Base-by-base conservation (phyloP, 371 early-diverging fungal species). In the Circinella minor region DNA sequence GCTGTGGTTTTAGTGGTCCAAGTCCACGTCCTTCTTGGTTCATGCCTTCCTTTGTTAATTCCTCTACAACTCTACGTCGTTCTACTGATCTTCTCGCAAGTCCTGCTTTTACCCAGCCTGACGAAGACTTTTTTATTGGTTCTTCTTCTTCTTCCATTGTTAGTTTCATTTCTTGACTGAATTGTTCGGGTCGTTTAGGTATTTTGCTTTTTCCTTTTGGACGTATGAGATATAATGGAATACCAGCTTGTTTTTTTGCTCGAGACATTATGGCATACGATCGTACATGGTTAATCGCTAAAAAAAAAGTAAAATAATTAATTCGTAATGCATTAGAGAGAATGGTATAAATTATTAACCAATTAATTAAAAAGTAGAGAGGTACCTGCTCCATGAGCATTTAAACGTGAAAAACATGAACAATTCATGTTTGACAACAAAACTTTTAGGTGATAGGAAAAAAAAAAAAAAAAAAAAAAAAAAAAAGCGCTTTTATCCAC, bases 211-310 rank as follows among this genome's bases (percentile, higher is more conserved):
- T 69, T 36, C 9, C 18, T 20, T 69, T 61, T 43, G 66, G 60
- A 54, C 47, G 57, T 7, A 68, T 68, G 11, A 65, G 57, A 37
- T 71, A 61, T 3, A 66, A 59, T 6, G 71, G 71, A 37, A 74
- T 65, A 17, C 74, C 74, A 8, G 74, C 74, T n/a, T 51, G 68
- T 7, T 39, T 59, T 36, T 71, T 74, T 11, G 74, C 74, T 9
- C 71, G 67, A n/a, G 59, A 43, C 74, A 74, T 71, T 34, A 74
- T 71, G 3, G 74, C 66, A 55, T 74, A 74, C 8, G 60, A 60
- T 55, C 73, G 73, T 57, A 57, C 57, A 57, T 57, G 57, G 34
- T n/a, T 5, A 15, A 51, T 51, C 51, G 15, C 51, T 51, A 17
- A 17, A 15, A 17, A 15, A 27, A 27, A 27, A 27, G 27, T 27